Percentiles rank a stretch among this genome's conserved stretches.
Conservation (phyloP, 2,329 filamentous ascomycete genomes). For the Paecilomyces formosus region DNA sequence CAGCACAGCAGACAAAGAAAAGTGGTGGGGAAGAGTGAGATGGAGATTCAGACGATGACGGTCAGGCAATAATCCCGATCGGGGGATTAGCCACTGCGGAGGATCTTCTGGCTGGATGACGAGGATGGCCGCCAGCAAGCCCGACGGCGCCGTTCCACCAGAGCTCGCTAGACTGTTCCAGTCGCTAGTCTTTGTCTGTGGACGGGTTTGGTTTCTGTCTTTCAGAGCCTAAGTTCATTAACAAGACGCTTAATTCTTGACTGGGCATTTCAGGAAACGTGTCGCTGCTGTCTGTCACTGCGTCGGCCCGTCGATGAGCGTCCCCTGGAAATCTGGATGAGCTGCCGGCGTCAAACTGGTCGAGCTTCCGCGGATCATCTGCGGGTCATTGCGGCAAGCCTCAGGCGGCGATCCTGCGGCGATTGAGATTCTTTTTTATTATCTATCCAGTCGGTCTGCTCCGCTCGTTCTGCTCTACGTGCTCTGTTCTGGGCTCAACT, state of each 20-base stretch:
- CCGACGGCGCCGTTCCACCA: background rate
- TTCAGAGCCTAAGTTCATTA: too few relatives aligned
- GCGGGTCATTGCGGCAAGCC: background rate
- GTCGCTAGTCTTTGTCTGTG: too few relatives aligned
- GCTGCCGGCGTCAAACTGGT: background rate
- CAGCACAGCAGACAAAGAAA: background rate
- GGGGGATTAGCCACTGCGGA: background rate
- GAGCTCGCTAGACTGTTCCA: background rate
- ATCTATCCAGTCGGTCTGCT: background rate
- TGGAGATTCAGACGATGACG: constrained; percentile 1
- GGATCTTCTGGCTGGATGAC: background rate
- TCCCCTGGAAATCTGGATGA: background rate
- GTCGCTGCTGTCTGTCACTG: background rate
- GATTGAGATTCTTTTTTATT: background rate
- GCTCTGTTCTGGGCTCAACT: background rate
- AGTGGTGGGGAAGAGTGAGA: background rate
- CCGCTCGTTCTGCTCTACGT: background rate
- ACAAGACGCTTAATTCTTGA: background rate
- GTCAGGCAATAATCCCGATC: background rate
- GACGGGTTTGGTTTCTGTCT: too few relatives aligned
- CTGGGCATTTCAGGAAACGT: background rate
- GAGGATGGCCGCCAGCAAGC: background rate
- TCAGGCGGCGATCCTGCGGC: background rate
- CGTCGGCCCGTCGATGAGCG: background rate
- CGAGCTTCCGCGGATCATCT: background rate